These are phyloP conservation scores for Conticribra guillardii DNA, from an alignment of 108 stramenopile genomes.

Conservation along the genomic window DNA sequence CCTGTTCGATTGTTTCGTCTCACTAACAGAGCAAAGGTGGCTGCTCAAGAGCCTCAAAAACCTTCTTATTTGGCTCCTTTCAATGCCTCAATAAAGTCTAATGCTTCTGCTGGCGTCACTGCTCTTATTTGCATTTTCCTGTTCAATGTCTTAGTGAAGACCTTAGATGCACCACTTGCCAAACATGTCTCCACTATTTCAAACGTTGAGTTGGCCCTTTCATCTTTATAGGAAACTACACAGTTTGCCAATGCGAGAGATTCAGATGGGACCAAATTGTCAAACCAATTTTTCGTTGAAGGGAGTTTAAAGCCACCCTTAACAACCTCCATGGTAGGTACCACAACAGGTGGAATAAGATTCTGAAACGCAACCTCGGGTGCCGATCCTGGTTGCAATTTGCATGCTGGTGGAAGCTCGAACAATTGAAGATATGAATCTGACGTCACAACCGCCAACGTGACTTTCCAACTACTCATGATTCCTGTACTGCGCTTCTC, in stretches of 20 bases:
- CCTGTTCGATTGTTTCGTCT: too few species aligned
- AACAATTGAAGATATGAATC: slow-evolving; percentile 81
- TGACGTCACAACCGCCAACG: slow-evolving; percentile 68
- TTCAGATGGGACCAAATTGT: slow-evolving; percentile 67
- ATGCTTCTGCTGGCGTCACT: slow-evolving; percentile 58
- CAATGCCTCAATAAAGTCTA: slow-evolving; percentile 66
- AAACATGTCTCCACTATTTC: slow-evolving; percentile 62
- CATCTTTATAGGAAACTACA: slow-evolving; percentile 47
- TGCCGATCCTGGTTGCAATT: slow-evolving; percentile 56
- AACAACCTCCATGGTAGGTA: slow-evolving; percentile 58
- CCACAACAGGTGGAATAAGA: slow-evolving; percentile 64
- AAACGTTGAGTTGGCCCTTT: slow-evolving; percentile 55
- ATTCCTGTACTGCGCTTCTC: slow-evolving; percentile 61
- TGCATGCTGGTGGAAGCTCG: slow-evolving; percentile 61
- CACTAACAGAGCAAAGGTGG: too few species aligned
- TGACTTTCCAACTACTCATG: slow-evolving; percentile 67
- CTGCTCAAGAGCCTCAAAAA: too few species aligned
- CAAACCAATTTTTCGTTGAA: slow-evolving; percentile 65
- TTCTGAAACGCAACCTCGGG: slow-evolving; percentile 81
- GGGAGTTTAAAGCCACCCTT: slow-evolving; percentile 41
- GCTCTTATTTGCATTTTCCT: slow-evolving; percentile 61
- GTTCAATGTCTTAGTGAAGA: slow-evolving; percentile 61
- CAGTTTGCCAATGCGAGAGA: slow-evolving; percentile 71
- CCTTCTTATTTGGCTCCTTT: slow-evolving; percentile 26
- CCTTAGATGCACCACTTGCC: slow-evolving; percentile 62